These are phyloP conservation scores for Physcomitrium patens DNA, from an alignment of 225 moss, liverwort and hornwort species.

Conservation along the genomic window DNA sequence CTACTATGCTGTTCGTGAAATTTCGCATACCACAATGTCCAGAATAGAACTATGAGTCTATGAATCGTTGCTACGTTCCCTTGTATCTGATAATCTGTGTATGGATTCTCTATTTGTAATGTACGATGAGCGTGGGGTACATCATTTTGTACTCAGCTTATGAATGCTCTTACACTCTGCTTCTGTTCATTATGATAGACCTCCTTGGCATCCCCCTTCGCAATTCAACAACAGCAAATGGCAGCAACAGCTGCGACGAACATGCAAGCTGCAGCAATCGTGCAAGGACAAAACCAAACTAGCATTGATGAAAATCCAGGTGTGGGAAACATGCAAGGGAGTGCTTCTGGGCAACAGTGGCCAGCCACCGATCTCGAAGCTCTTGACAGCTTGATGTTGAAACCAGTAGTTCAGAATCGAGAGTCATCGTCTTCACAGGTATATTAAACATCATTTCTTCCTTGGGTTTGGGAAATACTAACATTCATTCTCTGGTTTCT, in stretches of 20 bases:
- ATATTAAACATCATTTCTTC: neutral
- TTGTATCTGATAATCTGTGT: constrained; percentile 12
- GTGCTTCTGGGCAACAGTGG: constrained; percentile 61
- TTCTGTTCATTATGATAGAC: constrained; percentile 46
- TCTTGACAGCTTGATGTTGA: constrained; percentile 46
- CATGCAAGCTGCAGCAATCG: constrained; percentile 53
- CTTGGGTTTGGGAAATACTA: neutral
- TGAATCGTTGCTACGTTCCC: constrained; percentile 1
- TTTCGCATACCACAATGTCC: neutral
- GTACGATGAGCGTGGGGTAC: neutral
- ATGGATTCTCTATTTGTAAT: neutral
- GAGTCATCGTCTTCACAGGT: constrained; percentile 56
- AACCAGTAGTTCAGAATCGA: constrained; percentile 57
- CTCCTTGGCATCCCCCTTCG: constrained; percentile 58
- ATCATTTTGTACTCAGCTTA: neutral
- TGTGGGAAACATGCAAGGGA: constrained; percentile 40
- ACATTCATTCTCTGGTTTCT: too few species aligned
- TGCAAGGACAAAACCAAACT: constrained; percentile 49
- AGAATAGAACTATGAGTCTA: neutral
- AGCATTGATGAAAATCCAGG: constrained; percentile 46
- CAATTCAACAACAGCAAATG: constrained; percentile 79
- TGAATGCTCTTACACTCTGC: constrained; percentile 11
- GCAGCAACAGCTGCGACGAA: constrained; percentile 66
- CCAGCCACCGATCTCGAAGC: constrained; percentile 55
- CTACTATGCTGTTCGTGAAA: neutral